phyloP scores from a whole-genome alignment of 805 yeast genomes.

The Cyberlindnera amylophila region DNA sequence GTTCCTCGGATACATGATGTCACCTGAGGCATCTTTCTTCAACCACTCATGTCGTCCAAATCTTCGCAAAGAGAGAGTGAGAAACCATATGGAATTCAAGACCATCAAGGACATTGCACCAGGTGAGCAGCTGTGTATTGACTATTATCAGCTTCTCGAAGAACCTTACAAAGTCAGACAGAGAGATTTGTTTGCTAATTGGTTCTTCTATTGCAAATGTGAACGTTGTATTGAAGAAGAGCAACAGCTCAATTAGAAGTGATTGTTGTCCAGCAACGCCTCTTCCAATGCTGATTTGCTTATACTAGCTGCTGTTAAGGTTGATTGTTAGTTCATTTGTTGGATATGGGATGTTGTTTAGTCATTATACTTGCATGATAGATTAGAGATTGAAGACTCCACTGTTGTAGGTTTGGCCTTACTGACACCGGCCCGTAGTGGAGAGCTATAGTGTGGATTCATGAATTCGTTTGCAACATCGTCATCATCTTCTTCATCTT shows the following conservation, averaged over 20 bases:
- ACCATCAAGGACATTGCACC: slow-evolving; percentile 36
- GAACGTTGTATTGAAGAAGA: slow-evolving; percentile 34
- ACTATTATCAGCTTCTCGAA: slow-evolving; percentile 50
- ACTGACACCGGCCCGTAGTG: not conserved
- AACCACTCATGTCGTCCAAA: slow-evolving; percentile 67
- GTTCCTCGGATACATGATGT: slow-evolving; percentile 56
- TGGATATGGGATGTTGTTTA: not conserved
- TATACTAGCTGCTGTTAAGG: slow-evolving; percentile 28
- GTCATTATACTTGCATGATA: slow-evolving; percentile 29
- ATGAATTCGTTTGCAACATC: not conserved
- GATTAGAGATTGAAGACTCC: slow-evolving; percentile 28
- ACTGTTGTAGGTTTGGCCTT: slow-evolving; percentile 7
- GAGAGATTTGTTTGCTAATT: slow-evolving; percentile 40
- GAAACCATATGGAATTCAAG: slow-evolving; percentile 39
- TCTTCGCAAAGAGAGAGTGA: slow-evolving; percentile 40
- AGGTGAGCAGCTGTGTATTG: slow-evolving; percentile 54
- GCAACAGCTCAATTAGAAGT: slow-evolving; percentile 19
- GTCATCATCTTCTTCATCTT: slow-evolving; percentile 19
- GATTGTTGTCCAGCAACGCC: slow-evolving; percentile 35
- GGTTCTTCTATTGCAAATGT: slow-evolving; percentile 62
- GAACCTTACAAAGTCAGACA: slow-evolving; percentile 41
- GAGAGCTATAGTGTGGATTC: not conserved
- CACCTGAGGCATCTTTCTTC: slow-evolving; percentile 62
- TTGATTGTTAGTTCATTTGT: slow-evolving; percentile 5
- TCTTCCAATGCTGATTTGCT: slow-evolving; percentile 40